Base-by-base conservation (phyloP, 805 yeast genomes). In the Kuraishia ogatae region DNA sequence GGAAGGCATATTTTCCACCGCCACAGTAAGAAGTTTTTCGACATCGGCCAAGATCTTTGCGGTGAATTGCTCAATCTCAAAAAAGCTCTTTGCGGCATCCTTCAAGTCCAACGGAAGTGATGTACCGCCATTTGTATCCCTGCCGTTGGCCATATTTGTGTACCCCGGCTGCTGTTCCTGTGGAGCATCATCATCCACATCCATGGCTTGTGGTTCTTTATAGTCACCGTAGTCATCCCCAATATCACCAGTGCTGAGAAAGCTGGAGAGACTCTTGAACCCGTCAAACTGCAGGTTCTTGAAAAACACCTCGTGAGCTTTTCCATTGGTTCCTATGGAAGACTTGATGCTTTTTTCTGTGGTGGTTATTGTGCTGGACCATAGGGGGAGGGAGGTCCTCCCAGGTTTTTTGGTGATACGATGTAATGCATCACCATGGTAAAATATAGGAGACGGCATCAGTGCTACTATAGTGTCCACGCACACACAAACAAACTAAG, bases 181-280 rank as follows among this genome's bases (percentile, higher is more conserved):
- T 26, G 29, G 7, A 8, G 43, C n/a, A 15, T 35, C 43, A 35
- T 35, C 43, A 15, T 35, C 43, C 17, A 35, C 17, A 10, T 35
- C 43, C 43, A 35, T 35, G 6, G 4, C 43, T 8, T 15, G 4
- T 3, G 43, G 13, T 17, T 35, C 43, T 35, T 15, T 35, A 4
- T 35, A 10, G 13, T 35, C 43, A 15, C 43, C 13, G 17, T 35
- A 35, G 43, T 35, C 43, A 3, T 15, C 35, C 23, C 39, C 51
- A 21, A 29, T 24, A n/a, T 22, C 35, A 26, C 28, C 35, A 24
- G 13, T 26, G 35, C 39, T 24, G 35, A 49, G 35, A 22, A 49
- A 24, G 20, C 51, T 21, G 15, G 39, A 49, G 28, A 26, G n/a
- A 48, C 58, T 5, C 52, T 54, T 20, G 50, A 48, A 17, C 50